Evolutionary conservation across 2,329 filamentous ascomycete genomes (phyloP), one percentile per base, ranked within the genome.

Genomic region (Xylaria sp.): DNA sequence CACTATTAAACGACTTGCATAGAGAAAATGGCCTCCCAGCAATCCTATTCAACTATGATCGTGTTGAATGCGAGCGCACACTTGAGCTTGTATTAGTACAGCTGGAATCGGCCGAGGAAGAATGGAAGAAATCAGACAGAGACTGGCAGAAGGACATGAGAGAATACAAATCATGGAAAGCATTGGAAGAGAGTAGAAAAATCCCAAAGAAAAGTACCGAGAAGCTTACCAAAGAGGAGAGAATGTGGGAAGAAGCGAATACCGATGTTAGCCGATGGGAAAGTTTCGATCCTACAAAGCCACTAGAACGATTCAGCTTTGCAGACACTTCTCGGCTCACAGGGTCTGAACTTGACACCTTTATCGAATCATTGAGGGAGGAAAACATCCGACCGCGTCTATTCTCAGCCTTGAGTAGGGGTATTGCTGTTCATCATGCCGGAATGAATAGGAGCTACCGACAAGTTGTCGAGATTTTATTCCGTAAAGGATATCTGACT

Each of bases 401-500:
- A 9, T 83, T 93, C 23, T 81, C 85, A 10, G 88, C 88, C 2
- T 82, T 95, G 1, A 82, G 82, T 66, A 84, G 92, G 64, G 92
- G 93, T 23, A 83, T 95, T 21, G 93, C 91, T 37, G 87, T 94
- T 6, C 92, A 95, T 80, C 93, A 95, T 75, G 87, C 92, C 21
- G 92, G 92, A 80, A 89, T 94, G 89, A 94, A 94, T 76, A 85
- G 91, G 58, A 88, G 88, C 70, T 94, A 94, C 76, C 87, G 92
- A 44, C 91, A 93, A 77, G 84, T 85, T 81, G 90, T 93, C 1
- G 92, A 94, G 75, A 91, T 92, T 68, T 80, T 93, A 8, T 94
- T 93, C 80, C 86, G 92, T 9, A 91, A 87, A 76, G 91, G 91
- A 0, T 94, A 87, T 75, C 79, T 94, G 48, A 85, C 87, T 8